A percentile compares a stretch with the other conserved stretches of the same genome.
phyloP scores from a whole-genome alignment of 208 protist species.

The Acanthamoeba culbertsoni region DNA sequence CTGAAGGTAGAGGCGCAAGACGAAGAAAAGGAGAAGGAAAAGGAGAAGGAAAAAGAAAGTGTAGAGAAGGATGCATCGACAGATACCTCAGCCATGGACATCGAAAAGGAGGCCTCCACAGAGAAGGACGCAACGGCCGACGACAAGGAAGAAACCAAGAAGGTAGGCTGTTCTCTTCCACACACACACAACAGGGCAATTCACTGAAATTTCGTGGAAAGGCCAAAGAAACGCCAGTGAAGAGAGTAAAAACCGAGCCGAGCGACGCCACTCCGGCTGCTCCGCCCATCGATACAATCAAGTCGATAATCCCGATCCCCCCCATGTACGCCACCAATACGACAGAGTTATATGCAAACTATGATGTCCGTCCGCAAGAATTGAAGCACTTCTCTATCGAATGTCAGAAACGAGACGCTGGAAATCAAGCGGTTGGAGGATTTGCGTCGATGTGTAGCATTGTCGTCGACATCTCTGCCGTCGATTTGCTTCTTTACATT shows the following conservation, averaged over 20 bases:
- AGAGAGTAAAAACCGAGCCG: constrained; percentile 15
- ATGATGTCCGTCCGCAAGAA: neutral
- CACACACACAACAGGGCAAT: neutral
- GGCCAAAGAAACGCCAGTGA: neutral
- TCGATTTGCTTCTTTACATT: constrained; percentile 83
- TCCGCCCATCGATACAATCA: constrained; percentile 28
- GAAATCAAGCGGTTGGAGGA: constrained; percentile 41
- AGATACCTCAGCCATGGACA: constrained; percentile 18
- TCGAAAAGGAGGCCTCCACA: neutral
- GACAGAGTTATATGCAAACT: neutral
- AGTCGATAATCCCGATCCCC: neutral
- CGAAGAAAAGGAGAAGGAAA: neutral
- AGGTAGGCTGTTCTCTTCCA: neutral
- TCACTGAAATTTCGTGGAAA: neutral
- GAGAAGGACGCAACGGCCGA: constrained; percentile 59
- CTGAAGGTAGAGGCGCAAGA: constrained; percentile 1
- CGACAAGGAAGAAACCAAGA: neutral
- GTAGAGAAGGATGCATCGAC: neutral
- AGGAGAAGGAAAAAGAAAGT: neutral
- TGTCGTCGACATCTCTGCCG: constrained; percentile 67
- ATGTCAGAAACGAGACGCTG: neutral
- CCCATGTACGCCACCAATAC: neutral
- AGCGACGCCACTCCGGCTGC: constrained; percentile 53
- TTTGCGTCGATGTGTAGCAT: constrained; percentile 31
- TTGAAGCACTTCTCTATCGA: neutral